Percentiles rank a stretch among this genome's conserved stretches.
Evolutionary conservation across 2,329 filamentous ascomycete species (phyloP).

Genomic region (Microdochium trichocladiopsis): DNA sequence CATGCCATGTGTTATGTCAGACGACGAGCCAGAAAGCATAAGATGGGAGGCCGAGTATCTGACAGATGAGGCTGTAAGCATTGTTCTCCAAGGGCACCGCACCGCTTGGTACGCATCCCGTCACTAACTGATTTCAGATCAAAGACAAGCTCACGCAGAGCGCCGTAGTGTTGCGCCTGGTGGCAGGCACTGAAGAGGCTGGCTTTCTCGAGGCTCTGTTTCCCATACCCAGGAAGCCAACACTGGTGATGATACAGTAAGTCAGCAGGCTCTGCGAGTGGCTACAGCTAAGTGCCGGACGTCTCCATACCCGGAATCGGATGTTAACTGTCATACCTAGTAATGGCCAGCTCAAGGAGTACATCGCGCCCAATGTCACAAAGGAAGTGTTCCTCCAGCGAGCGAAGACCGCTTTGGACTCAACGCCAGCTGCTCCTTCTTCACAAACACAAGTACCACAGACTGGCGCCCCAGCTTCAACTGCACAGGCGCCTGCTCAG

Average conservation of each 20-base stretch:
- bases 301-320: background rate
- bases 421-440: background rate
- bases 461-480: background rate
- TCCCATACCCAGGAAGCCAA: slow-evolving; percentile 70
- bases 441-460: background rate
- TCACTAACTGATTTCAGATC: no score
- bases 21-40: slow-evolving; percentile 61
- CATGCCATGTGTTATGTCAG: no score
- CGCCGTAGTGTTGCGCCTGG: slow-evolving; percentile 63
- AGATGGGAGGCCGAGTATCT: slow-evolving; percentile 69
- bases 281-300: no score
- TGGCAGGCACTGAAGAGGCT: slow-evolving; percentile 71
- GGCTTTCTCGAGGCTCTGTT: slow-evolving; percentile 77
- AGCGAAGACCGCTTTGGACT: slow-evolving; percentile 34
- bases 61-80: slow-evolving; percentile 43
- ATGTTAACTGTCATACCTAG: slow-evolving; percentile 23
- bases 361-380: slow-evolving; percentile 57
- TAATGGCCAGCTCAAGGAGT: slow-evolving; percentile 72
- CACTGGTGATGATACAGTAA: slow-evolving; percentile 70
- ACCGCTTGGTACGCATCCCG: no score
- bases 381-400: slow-evolving; percentile 61
- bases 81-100: no score
- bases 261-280: slow-evolving; percentile 16
- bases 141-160: slow-evolving; percentile 49
- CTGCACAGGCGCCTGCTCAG: background rate